Conservation (phyloP, 805 yeast species). For the Candida gorgasii region DNA sequence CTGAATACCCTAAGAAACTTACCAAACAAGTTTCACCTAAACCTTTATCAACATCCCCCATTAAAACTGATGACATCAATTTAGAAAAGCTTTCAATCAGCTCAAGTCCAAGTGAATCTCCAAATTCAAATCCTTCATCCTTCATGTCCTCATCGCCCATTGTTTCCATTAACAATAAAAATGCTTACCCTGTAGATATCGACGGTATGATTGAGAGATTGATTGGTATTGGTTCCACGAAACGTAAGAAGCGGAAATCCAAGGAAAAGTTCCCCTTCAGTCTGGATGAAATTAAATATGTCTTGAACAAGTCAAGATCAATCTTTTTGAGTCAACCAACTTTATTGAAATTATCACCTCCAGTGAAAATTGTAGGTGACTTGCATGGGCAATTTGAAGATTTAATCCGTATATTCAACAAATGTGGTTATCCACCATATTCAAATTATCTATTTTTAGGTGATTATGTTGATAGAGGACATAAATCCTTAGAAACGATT, state of each 20-base stretch:
- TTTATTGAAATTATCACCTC: conserved; percentile 65
- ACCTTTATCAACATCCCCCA: conserved; percentile 2
- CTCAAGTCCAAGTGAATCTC: conserved; percentile 5
- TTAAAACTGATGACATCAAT: conserved; percentile 2
- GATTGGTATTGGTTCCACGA: conserved; percentile 49
- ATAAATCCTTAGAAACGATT: conserved; percentile 57
- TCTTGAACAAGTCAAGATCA: conserved; percentile 59
- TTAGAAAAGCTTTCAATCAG: conserved; percentile 4
- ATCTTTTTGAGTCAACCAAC: conserved; percentile 66
- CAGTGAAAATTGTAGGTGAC: conserved; percentile 83
- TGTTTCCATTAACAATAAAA: conserved; percentile 10
- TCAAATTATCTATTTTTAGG: conserved; percentile 58
- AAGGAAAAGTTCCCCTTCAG: conserved; percentile 53
- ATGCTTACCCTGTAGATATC: conserved; percentile 45
- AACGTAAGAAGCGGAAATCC: conserved; percentile 20
- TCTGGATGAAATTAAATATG: conserved; percentile 53
- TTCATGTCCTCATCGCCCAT: conserved; percentile 18
- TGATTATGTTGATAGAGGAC: conserved; percentile 61
- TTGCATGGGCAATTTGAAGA: conserved; percentile 70
- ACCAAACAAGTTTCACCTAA: conserved; percentile 1
- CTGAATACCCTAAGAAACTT: neutral
- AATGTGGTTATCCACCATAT: conserved; percentile 62
- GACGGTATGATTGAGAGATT: conserved; percentile 65
- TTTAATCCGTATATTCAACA: conserved; percentile 52
- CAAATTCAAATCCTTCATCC: conserved; percentile 18